phyloP scores from a whole-genome alignment of 169 alveolate genomes.

The Eimeria brunetti region DNA sequence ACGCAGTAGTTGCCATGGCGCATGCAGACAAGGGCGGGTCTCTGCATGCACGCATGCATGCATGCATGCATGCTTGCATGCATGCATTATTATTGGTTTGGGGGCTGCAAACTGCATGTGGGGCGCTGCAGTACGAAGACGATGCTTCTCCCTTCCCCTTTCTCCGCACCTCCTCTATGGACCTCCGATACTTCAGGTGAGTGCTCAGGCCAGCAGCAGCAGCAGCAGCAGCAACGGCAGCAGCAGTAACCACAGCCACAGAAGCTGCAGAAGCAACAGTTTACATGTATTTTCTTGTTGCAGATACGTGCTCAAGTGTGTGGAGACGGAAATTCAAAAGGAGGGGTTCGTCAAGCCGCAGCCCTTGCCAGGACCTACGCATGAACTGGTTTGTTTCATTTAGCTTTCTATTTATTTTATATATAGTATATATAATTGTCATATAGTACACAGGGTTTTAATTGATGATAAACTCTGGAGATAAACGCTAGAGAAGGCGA shows the following conservation, averaged over 20 bases:
- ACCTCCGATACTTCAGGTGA: slow-evolving; percentile 59
- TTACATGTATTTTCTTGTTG: neutral
- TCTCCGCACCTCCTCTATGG: slow-evolving; percentile 42
- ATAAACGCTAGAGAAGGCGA: neutral
- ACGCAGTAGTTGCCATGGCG: neutral
- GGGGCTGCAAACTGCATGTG: neutral
- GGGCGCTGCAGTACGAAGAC: slow-evolving; percentile 58
- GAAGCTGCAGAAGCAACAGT: neutral
- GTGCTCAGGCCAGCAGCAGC: neutral
- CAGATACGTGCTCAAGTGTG: slow-evolving; percentile 58
- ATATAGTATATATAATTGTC: too few species aligned
- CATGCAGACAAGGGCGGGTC: neutral
- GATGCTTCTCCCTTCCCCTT: slow-evolving; percentile 43
- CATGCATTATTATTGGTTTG: neutral
- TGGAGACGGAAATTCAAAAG: slow-evolving; percentile 38
- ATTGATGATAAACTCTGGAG: too few species aligned
- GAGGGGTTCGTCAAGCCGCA: slow-evolving; percentile 29
- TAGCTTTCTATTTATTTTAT: neutral
- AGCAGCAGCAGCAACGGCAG: neutral
- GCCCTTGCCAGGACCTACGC: slow-evolving; percentile 47
- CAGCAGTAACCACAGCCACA: neutral
- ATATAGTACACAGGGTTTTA: too few species aligned
- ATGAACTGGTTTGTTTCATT: neutral
- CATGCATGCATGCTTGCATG: neutral
- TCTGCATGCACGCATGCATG: too few species aligned